These are phyloP conservation scores for Mychonastes homosphaera DNA, from an alignment of 139 green algal species.

Conservation along the genomic window DNA sequence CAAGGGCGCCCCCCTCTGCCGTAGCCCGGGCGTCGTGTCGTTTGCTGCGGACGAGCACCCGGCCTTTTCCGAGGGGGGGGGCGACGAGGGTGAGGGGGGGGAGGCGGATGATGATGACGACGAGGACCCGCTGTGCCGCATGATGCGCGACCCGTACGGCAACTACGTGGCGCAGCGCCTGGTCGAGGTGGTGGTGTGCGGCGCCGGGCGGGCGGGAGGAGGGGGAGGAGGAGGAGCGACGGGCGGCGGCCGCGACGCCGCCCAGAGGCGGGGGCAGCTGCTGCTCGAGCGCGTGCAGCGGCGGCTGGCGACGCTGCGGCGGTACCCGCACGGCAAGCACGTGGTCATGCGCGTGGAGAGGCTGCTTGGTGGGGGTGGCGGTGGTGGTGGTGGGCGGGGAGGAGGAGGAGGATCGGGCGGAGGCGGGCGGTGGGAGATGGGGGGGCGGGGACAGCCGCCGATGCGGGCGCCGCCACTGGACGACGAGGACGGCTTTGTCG, in stretches of 20 bases:
- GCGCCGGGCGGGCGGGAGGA: constrained; percentile 20
- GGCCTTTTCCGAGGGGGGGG: neutral
- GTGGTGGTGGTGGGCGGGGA: too few species aligned
- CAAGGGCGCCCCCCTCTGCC: too few species aligned
- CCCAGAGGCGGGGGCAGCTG: constrained; percentile 48
- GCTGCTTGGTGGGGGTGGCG: too few species aligned
- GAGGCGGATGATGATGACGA: neutral
- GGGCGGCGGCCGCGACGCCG: constrained; percentile 1
- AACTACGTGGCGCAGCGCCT: constrained; percentile 86
- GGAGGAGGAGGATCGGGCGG: too few species aligned
- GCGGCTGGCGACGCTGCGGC: constrained; percentile 69
- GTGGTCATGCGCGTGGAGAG: constrained; percentile 83
- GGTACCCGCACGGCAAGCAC: constrained; percentile 88
- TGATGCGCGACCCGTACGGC: constrained; percentile 85
- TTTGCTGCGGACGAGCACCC: neutral
- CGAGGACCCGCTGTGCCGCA: constrained; percentile 46
- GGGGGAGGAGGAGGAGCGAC: constrained; percentile 25
- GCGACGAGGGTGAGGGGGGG: neutral
- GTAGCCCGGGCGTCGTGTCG: neutral
- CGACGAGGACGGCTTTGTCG: too few species aligned
- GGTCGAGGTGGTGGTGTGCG: constrained; percentile 23
- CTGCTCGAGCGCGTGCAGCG: constrained; percentile 55
- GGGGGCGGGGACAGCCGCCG: too few species aligned
- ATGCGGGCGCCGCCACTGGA: too few species aligned
- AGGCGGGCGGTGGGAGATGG: too few species aligned